Evolutionary conservation across 176 grass and related monocot species (phyloP), one percentile per base, ranked within the genome.

Genomic region (Juncus effusus): DNA sequence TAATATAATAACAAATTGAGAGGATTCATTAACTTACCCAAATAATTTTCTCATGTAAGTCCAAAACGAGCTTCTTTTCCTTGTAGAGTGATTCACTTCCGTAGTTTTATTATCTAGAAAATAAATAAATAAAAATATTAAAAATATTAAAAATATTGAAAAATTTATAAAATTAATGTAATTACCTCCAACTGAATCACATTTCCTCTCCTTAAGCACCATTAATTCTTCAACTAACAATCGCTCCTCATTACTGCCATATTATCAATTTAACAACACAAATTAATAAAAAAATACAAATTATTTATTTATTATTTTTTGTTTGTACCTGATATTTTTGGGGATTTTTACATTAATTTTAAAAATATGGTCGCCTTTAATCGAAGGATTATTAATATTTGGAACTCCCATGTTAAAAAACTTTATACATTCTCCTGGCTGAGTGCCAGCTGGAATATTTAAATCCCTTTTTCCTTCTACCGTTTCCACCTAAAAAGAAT

Each of bases 311-410:
- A 28, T 28, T 28, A 28, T 28, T 28, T 28, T 28, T 28, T 28
- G 19, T 28, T 28, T 60, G 44, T 76, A 96, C 93, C 93, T 96
- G 85, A 86, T 86, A 84, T 54, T 78, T 63, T 77, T 89, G 0
- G 88, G 92, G 56, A 91, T 91, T 76, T 79, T 74, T 67, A 96
- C 84, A 13, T 74, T 88, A 78, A 96, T 65, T 60, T 78, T 42
- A 74, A 91, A 91, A 58, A 81, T 78, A 64, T 96, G 92, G 67
- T 96, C 87, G 52, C 92, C 92, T 73, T 79, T 81, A 51, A 69
- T 53, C 6, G 81, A 76, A 81, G 84, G 82, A 56, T 62, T 91
- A 60, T 74, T 88, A 61, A 87, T 75, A 64, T 96, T 79, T 19
- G 84, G 87, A 67, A 72, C 79, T 81, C 92, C 92, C 61, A 94